A percentile compares a stretch with the other conserved stretches of the same genome.
These are phyloP conservation scores for Globisporangium lucens DNA, from an alignment of 352 stramenopile genomes.

Conservation along the genomic window DNA sequence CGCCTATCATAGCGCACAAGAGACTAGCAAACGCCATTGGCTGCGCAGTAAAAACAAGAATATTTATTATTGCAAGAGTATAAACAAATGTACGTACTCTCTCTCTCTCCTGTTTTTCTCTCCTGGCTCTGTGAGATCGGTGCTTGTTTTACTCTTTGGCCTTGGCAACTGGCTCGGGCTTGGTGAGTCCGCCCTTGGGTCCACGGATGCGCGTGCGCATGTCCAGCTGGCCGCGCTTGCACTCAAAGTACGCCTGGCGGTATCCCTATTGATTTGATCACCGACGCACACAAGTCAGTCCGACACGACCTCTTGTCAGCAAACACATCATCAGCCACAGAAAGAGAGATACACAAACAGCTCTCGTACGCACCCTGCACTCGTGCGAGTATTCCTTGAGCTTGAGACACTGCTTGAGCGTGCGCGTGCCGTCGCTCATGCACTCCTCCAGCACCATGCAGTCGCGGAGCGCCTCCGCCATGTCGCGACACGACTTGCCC, in stretches of 20 bases:
- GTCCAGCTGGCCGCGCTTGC: conserved; percentile 78
- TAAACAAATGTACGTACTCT: background rate
- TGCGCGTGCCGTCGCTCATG: conserved; percentile 71
- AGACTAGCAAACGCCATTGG: background rate
- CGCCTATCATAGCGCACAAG: background rate
- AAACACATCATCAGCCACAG: background rate
- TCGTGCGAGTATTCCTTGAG: conserved; percentile 64
- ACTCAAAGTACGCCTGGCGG: conserved; percentile 82
- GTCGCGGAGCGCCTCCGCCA: conserved; percentile 74
- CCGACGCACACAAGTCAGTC: background rate
- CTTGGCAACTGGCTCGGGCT: conserved; percentile 25
- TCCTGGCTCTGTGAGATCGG: background rate
- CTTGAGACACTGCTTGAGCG: conserved; percentile 76
- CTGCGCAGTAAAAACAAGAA: background rate
- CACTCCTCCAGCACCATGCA: conserved; percentile 79
- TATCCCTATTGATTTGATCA: conserved; percentile 42
- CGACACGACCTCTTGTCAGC: background rate
- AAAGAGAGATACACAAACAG: conserved; percentile 3
- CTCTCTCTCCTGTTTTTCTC: background rate
- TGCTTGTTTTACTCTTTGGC: conserved; percentile 9
- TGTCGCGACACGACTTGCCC: conserved; percentile 83
- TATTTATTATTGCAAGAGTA: background rate
- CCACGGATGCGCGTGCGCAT: conserved; percentile 82
- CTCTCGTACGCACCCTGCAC: conserved; percentile 46
- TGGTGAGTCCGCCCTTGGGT: conserved; percentile 67